Conservation (phyloP, 75 land plant genomes). For the Chamaecyparis obtusa region DNA sequence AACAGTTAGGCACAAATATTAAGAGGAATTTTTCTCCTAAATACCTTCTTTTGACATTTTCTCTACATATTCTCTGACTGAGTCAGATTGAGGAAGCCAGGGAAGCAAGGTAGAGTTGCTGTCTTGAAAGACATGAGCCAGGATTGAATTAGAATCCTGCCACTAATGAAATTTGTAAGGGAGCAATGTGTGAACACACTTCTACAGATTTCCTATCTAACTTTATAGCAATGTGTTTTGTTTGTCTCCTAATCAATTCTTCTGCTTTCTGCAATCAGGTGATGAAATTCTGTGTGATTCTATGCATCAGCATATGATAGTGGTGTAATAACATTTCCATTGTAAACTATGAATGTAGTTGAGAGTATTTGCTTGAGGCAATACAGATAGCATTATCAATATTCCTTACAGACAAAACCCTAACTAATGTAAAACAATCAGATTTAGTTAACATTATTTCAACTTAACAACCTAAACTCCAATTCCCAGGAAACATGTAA, state of each 20-base stretch:
- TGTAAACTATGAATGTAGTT: not conserved
- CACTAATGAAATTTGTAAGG: not conserved
- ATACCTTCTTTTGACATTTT: not conserved
- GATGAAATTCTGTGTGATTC: too few species aligned
- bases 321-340: too few species aligned
- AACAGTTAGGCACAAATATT: not conserved
- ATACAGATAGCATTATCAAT: not conserved
- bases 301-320: too few species aligned
- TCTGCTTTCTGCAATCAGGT: not conserved
- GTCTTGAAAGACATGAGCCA: not conserved
- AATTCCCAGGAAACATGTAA: not conserved
- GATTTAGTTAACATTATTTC: too few species aligned
- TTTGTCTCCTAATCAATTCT: not conserved
- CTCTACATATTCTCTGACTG: not conserved
- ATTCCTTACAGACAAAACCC: not conserved
- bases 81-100: not conserved
- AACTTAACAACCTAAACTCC: not conserved
- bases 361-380: not conserved
- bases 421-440: too few species aligned
- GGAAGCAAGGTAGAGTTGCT: not conserved
- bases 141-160: not conserved
- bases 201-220: too few species aligned
- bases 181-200: not conserved
- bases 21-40: not conserved
- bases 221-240: not conserved